Percentiles rank a stretch among this genome's conserved stretches.
Conservation (phyloP, 75 land plant genomes). For the Cryptomeria japonica region DNA sequence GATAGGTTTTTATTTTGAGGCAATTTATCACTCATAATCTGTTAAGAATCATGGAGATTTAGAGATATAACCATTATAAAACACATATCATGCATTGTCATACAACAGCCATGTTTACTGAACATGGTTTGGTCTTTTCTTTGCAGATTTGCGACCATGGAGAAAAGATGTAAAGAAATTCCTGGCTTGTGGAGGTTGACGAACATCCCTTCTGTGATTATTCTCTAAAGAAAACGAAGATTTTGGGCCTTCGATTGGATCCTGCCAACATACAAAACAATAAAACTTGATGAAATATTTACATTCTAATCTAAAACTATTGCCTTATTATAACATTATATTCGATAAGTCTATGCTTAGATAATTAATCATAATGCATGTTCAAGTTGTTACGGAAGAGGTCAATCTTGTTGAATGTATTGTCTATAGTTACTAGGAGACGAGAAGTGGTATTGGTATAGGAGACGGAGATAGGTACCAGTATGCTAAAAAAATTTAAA, state of each 20-base stretch:
- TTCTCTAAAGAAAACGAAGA: background rate
- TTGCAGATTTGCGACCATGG: background rate
- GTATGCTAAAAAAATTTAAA: no score
- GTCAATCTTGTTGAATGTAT: background rate
- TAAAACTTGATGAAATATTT: background rate
- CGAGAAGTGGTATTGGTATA: no score
- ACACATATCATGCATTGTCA: background rate
- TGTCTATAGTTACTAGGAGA: no score
- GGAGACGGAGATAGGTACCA: no score
- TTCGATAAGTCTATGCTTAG: background rate
- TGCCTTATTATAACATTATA: background rate
- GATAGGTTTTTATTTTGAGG: background rate
- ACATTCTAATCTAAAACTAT: background rate
- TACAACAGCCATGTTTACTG: background rate
- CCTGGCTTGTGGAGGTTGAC: background rate
- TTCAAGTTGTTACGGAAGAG: background rate
- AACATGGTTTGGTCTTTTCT: conserved; percentile 7
- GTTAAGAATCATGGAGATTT: background rate
- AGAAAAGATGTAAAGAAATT: conserved; percentile 1
- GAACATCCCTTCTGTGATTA: background rate
- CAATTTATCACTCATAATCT: background rate
- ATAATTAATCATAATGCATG: background rate
- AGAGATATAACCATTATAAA: background rate
- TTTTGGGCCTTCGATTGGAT: background rate
- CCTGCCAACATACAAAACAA: conserved; percentile 1